These are phyloP conservation scores for Flaveria bidentis DNA, from an alignment of 129 eudicot genomes.

Conservation along the genomic window DNA sequence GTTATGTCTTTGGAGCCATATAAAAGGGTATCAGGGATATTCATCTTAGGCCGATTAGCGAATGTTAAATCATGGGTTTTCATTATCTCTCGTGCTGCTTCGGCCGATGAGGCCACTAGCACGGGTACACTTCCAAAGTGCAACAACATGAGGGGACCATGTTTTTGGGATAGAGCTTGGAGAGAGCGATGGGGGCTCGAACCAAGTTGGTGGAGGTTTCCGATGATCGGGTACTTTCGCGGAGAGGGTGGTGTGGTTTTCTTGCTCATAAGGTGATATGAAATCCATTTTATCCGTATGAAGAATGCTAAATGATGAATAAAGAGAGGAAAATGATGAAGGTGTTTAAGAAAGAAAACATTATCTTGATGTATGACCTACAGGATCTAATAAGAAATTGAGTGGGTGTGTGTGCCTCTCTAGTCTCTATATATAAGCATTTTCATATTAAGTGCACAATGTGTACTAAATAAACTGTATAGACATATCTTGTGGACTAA, in stretches of 20 bases:
- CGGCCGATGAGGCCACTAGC: slow-evolving; percentile 44
- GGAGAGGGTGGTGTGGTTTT: slow-evolving; percentile 53
- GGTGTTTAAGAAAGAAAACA: slow-evolving; percentile 20
- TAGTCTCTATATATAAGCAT: not conserved
- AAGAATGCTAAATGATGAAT: not conserved
- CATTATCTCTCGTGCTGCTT: slow-evolving; percentile 47
- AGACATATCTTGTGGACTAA: not conserved
- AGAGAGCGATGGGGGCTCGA: slow-evolving; percentile 41
- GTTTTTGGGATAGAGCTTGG: slow-evolving; percentile 31
- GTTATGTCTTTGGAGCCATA: slow-evolving; percentile 43
- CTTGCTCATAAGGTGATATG: not conserved
- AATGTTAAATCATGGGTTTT: slow-evolving; percentile 48
- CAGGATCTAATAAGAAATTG: not conserved
- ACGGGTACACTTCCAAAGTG: slow-evolving; percentile 47
- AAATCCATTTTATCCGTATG: slow-evolving; percentile 24
- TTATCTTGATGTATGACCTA: not conserved
- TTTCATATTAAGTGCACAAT: not conserved
- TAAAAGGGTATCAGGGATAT: slow-evolving; percentile 12
- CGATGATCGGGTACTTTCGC: slow-evolving; percentile 49
- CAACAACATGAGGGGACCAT: slow-evolving; percentile 51
- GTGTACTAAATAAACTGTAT: not conserved
- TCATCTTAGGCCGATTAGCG: slow-evolving; percentile 40
- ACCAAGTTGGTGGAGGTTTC: slow-evolving; percentile 56
- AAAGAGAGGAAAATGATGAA: not conserved
- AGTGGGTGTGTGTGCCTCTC: too few relatives aligned